Evolutionary conservation across 768 basidiomycete species (phyloP), one percentile per base, ranked within the genome.

Genomic region (Hirschioporus abietinus): DNA sequence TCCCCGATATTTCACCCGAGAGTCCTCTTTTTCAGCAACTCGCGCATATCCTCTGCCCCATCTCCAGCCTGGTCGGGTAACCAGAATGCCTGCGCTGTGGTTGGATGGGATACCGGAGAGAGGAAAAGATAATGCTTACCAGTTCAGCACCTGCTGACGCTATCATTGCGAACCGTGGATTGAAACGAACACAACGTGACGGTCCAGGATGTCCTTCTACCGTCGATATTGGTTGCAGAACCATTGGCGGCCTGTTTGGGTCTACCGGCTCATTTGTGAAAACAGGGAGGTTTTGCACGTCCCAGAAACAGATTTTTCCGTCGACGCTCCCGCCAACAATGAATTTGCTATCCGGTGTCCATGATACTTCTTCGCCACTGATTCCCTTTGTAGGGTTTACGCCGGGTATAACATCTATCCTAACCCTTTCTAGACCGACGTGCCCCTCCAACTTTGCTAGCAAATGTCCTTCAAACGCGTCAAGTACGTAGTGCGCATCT

Each of bases 341-440:
- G 72, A 85, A 99, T 75, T 92, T 92, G 76, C 94, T 95, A 75
- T 99, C 96, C 0, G 94, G 92, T 1, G 93, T 95, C 93, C 94
- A 99, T 12, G 85, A 85, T 4, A 96, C 90, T 78, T 99, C 97
- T 74, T 98, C 95, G 15, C 96, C 93, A 67, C 94, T 96, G 66
- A 85, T 87, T 1, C 95, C 95, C 70, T 89, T 88, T 18, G 81
- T 74, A 64, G 93, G 87, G 75, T 89, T 83, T 71, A 93, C 88
- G 65, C 78, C 84, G 20, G 80, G 83, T 20, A 82, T 79, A 6
- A 80, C 75, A 42, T 75, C 80, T 67, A 77, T 72, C 60, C 76
- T 78, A 59, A 90, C 85, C 25, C 91, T 83, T 76, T 96, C 96
- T 35, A 99, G 78, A 1, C 95, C 96, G 1, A 83, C 77, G 71